These are phyloP conservation scores for Starmerella etchellsii DNA, from an alignment of 805 yeast genomes.

Conservation along the genomic window DNA sequence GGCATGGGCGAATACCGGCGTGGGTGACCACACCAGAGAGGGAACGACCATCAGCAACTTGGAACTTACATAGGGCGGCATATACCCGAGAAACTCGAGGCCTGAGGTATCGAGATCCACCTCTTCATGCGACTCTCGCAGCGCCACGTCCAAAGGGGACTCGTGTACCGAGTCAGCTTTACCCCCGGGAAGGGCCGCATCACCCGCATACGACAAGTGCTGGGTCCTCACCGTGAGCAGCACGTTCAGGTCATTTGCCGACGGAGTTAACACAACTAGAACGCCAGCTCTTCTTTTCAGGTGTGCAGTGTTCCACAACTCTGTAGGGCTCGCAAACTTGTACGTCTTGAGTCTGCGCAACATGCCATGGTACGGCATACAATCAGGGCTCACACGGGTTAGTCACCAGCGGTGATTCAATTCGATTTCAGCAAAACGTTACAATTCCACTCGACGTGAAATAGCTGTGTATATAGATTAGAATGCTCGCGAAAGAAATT, in stretches of 20 bases:
- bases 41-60: conserved; percentile 79
- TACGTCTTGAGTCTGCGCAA: background rate
- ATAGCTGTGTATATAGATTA: too few relatives aligned
- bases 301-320: conserved; percentile 46
- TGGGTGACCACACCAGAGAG: conserved; percentile 30
- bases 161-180: conserved; percentile 54
- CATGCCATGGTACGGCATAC: background rate
- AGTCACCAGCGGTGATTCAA: too few relatives aligned
- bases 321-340: conserved; percentile 7
- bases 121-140: conserved; percentile 80
- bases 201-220: conserved; percentile 69
- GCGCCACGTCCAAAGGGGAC: conserved; percentile 62
- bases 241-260: conserved; percentile 63
- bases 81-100: conserved; percentile 44
- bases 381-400: too few relatives aligned
- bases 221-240: conserved; percentile 67
- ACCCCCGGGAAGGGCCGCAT: conserved; percentile 89
- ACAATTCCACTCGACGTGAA: too few relatives aligned
- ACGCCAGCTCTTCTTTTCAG: conserved; percentile 64
- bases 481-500: too few relatives aligned
- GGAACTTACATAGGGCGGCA: conserved; percentile 74
- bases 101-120: conserved; percentile 56
- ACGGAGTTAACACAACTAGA: conserved; percentile 54
- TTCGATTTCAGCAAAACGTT: too few relatives aligned
- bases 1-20: background rate